Percentiles rank a stretch among this genome's conserved stretches.
Evolutionary conservation across 208 protist species (phyloP).

Genomic region (Acanthamoeba triangularis): DNA sequence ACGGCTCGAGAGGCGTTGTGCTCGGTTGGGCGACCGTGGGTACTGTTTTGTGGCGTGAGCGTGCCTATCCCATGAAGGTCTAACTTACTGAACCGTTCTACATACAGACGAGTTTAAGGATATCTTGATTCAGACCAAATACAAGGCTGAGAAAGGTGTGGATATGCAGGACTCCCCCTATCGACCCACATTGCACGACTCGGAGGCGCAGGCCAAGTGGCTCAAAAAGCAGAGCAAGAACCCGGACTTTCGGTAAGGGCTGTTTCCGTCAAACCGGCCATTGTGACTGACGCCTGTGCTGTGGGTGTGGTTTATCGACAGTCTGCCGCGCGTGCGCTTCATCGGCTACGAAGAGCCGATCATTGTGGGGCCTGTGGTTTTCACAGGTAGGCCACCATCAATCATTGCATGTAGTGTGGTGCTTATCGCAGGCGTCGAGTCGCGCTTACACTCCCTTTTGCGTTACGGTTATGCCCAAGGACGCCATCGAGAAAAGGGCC

Average conservation of each 20-base stretch:
- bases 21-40: conserved; percentile 47
- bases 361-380: neutral
- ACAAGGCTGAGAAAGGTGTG: neutral
- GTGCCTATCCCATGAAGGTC: too few relatives aligned
- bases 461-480: neutral
- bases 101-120: neutral
- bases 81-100: neutral
- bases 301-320: neutral
- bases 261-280: too few relatives aligned
- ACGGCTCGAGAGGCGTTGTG: conserved; percentile 83
- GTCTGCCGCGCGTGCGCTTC: neutral
- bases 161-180: conserved; percentile 50
- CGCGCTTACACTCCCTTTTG: neutral
- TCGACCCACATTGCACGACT: neutral
- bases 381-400: neutral
- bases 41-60: neutral
- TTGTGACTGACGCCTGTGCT: too few relatives aligned
- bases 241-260: neutral
- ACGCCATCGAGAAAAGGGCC: neutral
- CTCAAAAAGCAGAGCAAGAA: neutral
- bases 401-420: neutral
- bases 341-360: neutral
- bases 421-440: neutral
- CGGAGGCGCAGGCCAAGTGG: neutral
- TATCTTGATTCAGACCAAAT: neutral